Evolutionary conservation across 2,329 filamentous ascomycete genomes (phyloP), one percentile per base, ranked within the genome.

Genomic region (Hypoxylon sp.): DNA sequence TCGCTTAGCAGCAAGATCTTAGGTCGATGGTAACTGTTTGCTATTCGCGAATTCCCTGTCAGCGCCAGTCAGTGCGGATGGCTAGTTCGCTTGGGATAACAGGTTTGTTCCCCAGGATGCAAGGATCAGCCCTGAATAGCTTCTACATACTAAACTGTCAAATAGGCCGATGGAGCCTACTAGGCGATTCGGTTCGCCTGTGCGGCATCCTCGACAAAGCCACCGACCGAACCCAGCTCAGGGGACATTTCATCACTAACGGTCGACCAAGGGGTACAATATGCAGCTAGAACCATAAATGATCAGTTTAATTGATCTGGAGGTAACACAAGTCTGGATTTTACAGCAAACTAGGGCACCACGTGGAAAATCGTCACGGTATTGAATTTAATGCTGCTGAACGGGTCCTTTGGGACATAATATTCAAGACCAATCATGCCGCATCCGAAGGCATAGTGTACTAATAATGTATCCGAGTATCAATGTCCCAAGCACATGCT

Each of bases 71-170:
- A 66, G 51, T 64, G 63, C 63, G 56, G 55, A 42, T 49, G 18
- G 26, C 55, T 65, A 68, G 62, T 63, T 42, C 46, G 55, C 38
- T 33, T 28, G 33, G 14, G 38, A 61, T 54, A 61, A 64, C 67
- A 55, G 61, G 67, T 67, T 67, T 69, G 28, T 32, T 20, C 61
- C 53, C 40, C 20, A 30, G 26, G 44, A 18, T 36, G 45, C 67
- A 59, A 60, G 64, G 67, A 64, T 69, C 1, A 48, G 53, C 48
- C 57, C 50, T 62, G 61, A 33, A 61, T 45, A 20, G 42, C 32
- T 45, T 40, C 42, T 30, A n/a, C 12, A 38, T 22, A n/a, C 20
- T 28, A n/a, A n/a, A n/a, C n/a, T 54, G 24, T 33, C 36, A 22
- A 32, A 53, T 30, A 49, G n/a, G 54, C 46, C 18, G 48, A 42